These are phyloP conservation scores for Entomortierella parvispora DNA, from an alignment of 192 early-diverging fungal species.

Conservation along the genomic window DNA sequence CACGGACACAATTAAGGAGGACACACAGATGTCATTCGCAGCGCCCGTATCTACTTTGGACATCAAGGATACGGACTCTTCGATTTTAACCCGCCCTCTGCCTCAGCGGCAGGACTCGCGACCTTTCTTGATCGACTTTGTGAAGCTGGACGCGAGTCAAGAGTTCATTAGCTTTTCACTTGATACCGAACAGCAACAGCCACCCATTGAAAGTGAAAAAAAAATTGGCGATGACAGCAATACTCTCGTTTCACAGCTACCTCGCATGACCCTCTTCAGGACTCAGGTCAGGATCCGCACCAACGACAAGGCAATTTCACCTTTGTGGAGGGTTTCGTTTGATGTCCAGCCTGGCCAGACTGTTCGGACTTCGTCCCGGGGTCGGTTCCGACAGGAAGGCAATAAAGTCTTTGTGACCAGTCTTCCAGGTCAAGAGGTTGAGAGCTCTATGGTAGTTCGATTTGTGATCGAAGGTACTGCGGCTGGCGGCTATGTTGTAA, in stretches of 20 bases:
- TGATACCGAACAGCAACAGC: not conserved
- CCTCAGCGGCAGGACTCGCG: not conserved
- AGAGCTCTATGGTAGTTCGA: constrained; percentile 34
- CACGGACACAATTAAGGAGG: not conserved
- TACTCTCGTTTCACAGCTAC: no score
- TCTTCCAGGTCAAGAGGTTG: constrained; percentile 19
- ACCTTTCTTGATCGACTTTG: constrained; percentile 40
- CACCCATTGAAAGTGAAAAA: no score
- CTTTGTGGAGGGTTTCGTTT: constrained; percentile 30
- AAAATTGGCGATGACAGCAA: no score
- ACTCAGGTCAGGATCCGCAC: constrained; percentile 45
- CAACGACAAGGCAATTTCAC: constrained; percentile 22
- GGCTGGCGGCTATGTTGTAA: no score
- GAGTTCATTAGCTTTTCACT: constrained; percentile 14
- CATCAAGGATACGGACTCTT: not conserved
- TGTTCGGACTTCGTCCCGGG: constrained; percentile 11
- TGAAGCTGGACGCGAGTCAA: constrained; percentile 16
- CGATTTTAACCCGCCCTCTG: not conserved
- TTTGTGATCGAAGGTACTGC: constrained; percentile 41
- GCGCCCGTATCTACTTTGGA: no score
- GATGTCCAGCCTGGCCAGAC: constrained; percentile 31
- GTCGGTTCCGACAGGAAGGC: constrained; percentile 13
- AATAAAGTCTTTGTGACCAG: constrained; percentile 17
- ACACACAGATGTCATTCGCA: no score
- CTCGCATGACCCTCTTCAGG: constrained; percentile 12